Evolutionary conservation across 2,329 filamentous ascomycete genomes (phyloP), one percentile per base, ranked within the genome.

Genomic region (Colletotrichum agaves): DNA sequence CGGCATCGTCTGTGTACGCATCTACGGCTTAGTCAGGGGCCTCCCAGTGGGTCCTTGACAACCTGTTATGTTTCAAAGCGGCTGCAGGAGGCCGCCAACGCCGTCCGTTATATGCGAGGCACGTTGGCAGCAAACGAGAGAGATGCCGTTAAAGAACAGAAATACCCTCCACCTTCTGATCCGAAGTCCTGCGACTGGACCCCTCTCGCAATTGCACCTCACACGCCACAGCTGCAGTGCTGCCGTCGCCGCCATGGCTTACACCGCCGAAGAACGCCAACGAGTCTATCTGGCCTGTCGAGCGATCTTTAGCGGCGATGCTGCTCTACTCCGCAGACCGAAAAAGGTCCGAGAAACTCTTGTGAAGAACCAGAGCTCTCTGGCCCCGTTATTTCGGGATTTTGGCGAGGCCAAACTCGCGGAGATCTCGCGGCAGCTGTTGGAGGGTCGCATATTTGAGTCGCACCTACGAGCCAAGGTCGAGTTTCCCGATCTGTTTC

Each of bases 401-500:
- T 60, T 74, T 27, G 70, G 69, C 23, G 43, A 61, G 46, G 52
- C 67, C 8, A 71, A 71, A 17, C 63, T 73, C 11, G 55, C 71
- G 10, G 68, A 71, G 8, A 73, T 74, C 12, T 50, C 72, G 19
- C 73, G 70, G 39, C 52, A 49, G 17, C 63, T 78, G n/a, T 52
- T 77, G 13, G 71, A 75, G 46, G 52, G 46, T 8, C 50, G 70
- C 3, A 61, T 78, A 11, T 79, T 80, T 63, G 70, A 76, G 61
- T 78, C 75, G 1, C 75, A 78, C 31, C 49, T 73, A 7, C 72
- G 73, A 27, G 78, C 77, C 43, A 78, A 75, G 63, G 70, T 74
- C 50, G 72, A 74, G 57, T 80, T 79, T 66, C 77, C 78, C 5
- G 74, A 75, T 21, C 72, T 78, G 10, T 79, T 77, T 41, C 69